Conservation (phyloP, 2,329 filamentous ascomycete species). For the Alternaria ethzedia region DNA sequence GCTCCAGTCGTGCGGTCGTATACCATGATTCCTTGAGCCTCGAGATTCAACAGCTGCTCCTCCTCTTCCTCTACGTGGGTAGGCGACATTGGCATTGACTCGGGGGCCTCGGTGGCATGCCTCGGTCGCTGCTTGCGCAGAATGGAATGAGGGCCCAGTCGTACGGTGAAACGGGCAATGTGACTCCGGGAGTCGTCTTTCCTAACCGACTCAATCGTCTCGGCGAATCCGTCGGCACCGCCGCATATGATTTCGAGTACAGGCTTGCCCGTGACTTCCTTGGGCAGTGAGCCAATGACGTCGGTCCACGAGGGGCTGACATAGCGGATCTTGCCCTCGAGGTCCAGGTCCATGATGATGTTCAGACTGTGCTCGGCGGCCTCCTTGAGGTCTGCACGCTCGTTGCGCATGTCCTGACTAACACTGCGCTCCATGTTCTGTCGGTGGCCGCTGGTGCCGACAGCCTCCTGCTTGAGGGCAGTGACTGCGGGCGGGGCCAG, state of each 20-base stretch:
- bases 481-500: conserved; percentile 54
- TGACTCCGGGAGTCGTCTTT: conserved; percentile 92
- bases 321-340: conserved; percentile 91
- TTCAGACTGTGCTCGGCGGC: conserved; percentile 96
- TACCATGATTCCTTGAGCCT: conserved; percentile 98
- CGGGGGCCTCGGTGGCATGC: conserved; percentile 36
- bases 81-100: conserved; percentile 39
- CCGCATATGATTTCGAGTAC: conserved; percentile 84
- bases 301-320: conserved; percentile 96
- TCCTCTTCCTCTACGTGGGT: conserved; percentile 38
- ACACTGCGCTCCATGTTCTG: conserved; percentile 67
- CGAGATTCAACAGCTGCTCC: conserved; percentile 74
- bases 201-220: conserved; percentile 82
- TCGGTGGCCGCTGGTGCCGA: conserved; percentile 30
- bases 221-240: conserved; percentile 79
- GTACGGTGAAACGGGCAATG: conserved; percentile 60
- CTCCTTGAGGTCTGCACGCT: conserved; percentile 91
- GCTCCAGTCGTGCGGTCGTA: conserved; percentile 87
- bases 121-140: conserved; percentile 39
- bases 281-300: conserved; percentile 80
- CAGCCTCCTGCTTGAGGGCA: conserved; percentile 52
- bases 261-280: conserved; percentile 74
- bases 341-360: conserved; percentile 90
- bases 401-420: conserved; percentile 89
- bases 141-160: conserved; percentile 45